Base-by-base conservation (phyloP, 176 grass and related monocot genomes). In the Cenchrus fungigraminus region DNA sequence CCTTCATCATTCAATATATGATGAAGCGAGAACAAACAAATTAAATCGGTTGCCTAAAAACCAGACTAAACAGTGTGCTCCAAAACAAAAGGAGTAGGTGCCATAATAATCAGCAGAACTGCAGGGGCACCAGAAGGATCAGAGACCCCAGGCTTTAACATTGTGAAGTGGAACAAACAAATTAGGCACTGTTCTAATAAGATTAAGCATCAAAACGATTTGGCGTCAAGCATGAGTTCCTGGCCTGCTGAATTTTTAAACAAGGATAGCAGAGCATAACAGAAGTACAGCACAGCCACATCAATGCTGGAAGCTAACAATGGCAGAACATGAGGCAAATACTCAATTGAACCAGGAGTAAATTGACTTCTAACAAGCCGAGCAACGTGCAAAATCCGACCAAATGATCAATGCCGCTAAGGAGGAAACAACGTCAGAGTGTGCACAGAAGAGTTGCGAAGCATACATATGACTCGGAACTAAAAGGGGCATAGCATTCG, bases 221-320 rank as follows among this genome's bases (percentile, higher is more conserved):
- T 32, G 73, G 66, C 17, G 40, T 40, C 20, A 78, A 73, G 49
- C n/a, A 81, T 69, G 77, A 32, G 32, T 77, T 25, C 31, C 31
- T 68, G 55, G 31, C 47, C 55, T 65, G 56, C 64, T 77, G 75
- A 86, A 81, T 19, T 62, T 62, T 61, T 62, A 8, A 82, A 43
- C 73, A 83, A 73, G 50, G 82, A 78, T 16, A 83, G 58, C 42
- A 79, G 50, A 79, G 62, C 50, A 44, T 68, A 65, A 58, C 34
- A 82, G 72, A 6, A 72, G n/a, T 12, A 46, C 34, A 28, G 12
- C 46, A 77, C 14, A 73, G 58, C 1, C 40, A 14, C 20, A 79
- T 79, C 74, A 81, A 69, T 80, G 44, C 82, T 75, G 69, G 50
- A 80, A 89, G 42, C 58, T 12, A 84, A 46, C 12, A 64, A 32